phyloP scores from a whole-genome alignment of 805 yeast genomes.

The Suhomyces vadensis region DNA sequence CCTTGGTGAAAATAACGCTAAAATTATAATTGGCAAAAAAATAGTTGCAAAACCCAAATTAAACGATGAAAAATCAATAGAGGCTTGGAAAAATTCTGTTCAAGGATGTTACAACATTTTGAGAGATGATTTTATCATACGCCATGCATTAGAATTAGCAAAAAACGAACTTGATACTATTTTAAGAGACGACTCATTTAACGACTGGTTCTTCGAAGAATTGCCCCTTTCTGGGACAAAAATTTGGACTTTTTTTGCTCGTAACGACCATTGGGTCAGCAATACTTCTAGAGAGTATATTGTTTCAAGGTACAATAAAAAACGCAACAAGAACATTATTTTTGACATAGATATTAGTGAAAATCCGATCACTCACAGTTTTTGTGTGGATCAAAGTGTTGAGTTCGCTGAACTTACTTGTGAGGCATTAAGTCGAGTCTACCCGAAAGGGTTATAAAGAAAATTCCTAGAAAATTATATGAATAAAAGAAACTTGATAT shows the following conservation, averaged over 20 bases:
- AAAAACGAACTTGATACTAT: constrained; percentile 59
- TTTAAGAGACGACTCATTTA: constrained; percentile 48
- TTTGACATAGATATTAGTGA: constrained; percentile 36
- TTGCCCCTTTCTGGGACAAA: constrained; percentile 24
- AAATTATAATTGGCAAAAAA: constrained; percentile 21
- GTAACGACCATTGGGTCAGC: constrained; percentile 67
- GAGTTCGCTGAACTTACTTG: constrained; percentile 48
- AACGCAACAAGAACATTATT: constrained; percentile 26
- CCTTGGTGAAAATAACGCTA: constrained; percentile 23
- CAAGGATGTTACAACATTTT: constrained; percentile 45
- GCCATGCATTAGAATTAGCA: constrained; percentile 59
- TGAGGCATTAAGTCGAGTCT: constrained; percentile 16
- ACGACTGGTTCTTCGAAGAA: constrained; percentile 46
- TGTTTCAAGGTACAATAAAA: constrained; percentile 35
- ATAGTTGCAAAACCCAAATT: constrained; percentile 28
- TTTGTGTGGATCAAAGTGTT: constrained; percentile 58
- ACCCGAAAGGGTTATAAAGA: too few species aligned
- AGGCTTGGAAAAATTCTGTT: constrained; percentile 38
- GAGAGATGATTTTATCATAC: constrained; percentile 44
- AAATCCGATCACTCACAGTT: constrained; percentile 53
- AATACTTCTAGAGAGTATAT: constrained; percentile 49
- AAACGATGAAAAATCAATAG: constrained; percentile 18
- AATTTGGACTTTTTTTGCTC: constrained; percentile 60
- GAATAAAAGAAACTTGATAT: too few species aligned
- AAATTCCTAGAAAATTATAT: too few species aligned